phyloP scores from a whole-genome alignment of 1,139 yeast species.

The Zygosaccharomyces pseudobailii region DNA sequence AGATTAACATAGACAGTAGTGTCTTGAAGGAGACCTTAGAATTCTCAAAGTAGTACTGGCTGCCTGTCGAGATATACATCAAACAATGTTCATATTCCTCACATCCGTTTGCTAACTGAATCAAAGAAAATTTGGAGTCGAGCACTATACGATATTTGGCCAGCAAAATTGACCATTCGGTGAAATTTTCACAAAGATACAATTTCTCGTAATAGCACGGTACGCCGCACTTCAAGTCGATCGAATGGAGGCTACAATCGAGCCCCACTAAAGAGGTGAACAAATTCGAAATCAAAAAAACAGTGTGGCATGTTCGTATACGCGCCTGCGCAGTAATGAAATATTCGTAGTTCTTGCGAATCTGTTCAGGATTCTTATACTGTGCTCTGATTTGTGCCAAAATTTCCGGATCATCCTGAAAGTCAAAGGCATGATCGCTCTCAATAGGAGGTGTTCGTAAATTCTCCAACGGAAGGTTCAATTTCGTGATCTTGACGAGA shows the following conservation, averaged over 20 bases:
- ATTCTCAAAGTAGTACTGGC: conserved; percentile 34
- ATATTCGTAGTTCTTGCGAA: conserved; percentile 61
- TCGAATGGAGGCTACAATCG: conserved; percentile 51
- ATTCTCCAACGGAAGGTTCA: conserved; percentile 66
- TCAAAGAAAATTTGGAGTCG: conserved; percentile 47
- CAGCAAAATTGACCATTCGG: conserved; percentile 51
- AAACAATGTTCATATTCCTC: conserved; percentile 47
- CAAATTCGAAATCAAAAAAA: conserved; percentile 66
- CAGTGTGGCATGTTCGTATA: conserved; percentile 77
- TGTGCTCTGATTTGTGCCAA: conserved; percentile 34
- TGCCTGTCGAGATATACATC: conserved; percentile 44
- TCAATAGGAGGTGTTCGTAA: conserved; percentile 55
- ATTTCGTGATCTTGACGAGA: conserved; percentile 68
- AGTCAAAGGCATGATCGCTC: conserved; percentile 32
- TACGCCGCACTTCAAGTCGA: conserved; percentile 64
- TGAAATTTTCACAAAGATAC: conserved; percentile 58
- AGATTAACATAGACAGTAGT: conserved; percentile 59
- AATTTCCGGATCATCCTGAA: conserved; percentile 32
- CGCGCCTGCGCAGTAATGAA: conserved; percentile 79
- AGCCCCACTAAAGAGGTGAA: conserved; percentile 66
- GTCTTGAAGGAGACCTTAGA: conserved; percentile 51
- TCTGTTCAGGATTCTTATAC: conserved; percentile 35
- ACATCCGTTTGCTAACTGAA: conserved; percentile 56
- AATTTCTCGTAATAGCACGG: conserved; percentile 62
- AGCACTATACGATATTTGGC: conserved; percentile 35